Percentiles rank a stretch among this genome's conserved stretches.
Evolutionary conservation across 2,329 filamentous ascomycete genomes (phyloP).

Genomic region (Exophiala mesophila): DNA sequence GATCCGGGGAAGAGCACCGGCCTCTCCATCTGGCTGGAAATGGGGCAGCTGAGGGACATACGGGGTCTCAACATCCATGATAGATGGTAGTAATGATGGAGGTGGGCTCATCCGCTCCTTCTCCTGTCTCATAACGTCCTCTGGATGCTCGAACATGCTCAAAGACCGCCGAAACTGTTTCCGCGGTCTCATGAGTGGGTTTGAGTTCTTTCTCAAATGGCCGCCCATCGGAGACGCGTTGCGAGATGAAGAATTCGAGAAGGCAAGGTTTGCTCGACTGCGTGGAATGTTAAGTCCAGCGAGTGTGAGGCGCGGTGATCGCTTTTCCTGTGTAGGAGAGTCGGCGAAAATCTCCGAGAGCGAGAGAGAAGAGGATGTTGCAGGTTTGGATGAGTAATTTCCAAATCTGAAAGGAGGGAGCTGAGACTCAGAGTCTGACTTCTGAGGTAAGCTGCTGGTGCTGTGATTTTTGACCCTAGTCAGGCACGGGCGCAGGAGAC

Average conservation of each 20-base stretch:
- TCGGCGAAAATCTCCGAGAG: slow-evolving; percentile 75
- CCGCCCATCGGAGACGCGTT: slow-evolving; percentile 70
- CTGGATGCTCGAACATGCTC: slow-evolving; percentile 96
- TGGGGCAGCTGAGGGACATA: slow-evolving; percentile 66
- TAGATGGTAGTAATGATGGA: slow-evolving; percentile 58
- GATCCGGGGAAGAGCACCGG: slow-evolving; percentile 85
- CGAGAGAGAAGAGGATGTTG: slow-evolving; percentile 58
- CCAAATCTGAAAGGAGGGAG: slow-evolving; percentile 74
- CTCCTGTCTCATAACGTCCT: slow-evolving; percentile 79
- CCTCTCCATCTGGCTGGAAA: slow-evolving; percentile 72
- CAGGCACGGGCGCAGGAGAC: slow-evolving; percentile 68
- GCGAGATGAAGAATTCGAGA: slow-evolving; percentile 41
- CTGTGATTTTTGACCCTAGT: slow-evolving; percentile 70
- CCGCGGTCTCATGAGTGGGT: slow-evolving; percentile 67
- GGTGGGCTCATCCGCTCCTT: slow-evolving; percentile 49
- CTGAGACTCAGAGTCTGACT: slow-evolving; percentile 59
- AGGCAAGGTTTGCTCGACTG: slow-evolving; percentile 13
- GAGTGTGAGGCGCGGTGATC: slow-evolving; percentile 31
- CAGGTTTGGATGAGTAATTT: slow-evolving; percentile 41
- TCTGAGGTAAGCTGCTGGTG: slow-evolving; percentile 59
- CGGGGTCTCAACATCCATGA: slow-evolving; percentile 75
- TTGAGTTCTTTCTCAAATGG: slow-evolving; percentile 68
- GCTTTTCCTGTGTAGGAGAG: slow-evolving; percentile 60
- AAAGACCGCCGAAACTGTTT: slow-evolving; percentile 88
- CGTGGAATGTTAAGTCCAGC: slow-evolving; percentile 17